A percentile compares a stretch with the other conserved stretches of the same genome.
These are phyloP conservation scores for Pseudocercospora crystallina DNA, from an alignment of 2,329 filamentous ascomycete genomes.

Conservation along the genomic window DNA sequence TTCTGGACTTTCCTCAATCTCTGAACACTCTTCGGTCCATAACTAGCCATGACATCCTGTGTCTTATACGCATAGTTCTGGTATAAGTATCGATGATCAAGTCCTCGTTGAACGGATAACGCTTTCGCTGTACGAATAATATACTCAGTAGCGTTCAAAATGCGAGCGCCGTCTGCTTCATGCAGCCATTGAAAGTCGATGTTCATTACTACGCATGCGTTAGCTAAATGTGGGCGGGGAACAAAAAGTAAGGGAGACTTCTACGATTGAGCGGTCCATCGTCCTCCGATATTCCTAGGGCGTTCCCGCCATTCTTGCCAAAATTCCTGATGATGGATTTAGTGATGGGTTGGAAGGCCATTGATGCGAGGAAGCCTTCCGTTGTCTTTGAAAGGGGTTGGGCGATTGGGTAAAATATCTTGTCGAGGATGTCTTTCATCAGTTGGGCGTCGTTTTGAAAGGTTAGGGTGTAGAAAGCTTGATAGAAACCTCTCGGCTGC, in stretches of 20 bases:
- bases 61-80: conserved; percentile 12
- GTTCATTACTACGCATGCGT: conserved; percentile 11
- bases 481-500: conserved; percentile 7
- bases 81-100: conserved; percentile 9
- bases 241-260: not conserved
- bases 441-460: conserved; percentile 6
- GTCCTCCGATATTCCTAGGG: conserved; percentile 9
- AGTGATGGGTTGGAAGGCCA: conserved; percentile 16
- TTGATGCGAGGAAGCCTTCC: conserved; percentile 2
- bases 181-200: conserved; percentile 20
- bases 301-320: conserved; percentile 17
- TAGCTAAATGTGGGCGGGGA: not conserved
- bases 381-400: conserved; percentile 8
- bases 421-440: conserved; percentile 9
- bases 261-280: conserved; percentile 15
- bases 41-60: conserved; percentile 10
- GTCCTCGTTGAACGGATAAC: not conserved
- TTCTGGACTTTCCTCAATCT: conserved; percentile 3
- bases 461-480: conserved; percentile 11
- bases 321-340: conserved; percentile 18
- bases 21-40: conserved; percentile 3
- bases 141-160: conserved; percentile 15
- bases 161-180: conserved; percentile 19
- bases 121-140: conserved; percentile 3
- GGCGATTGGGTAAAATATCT: conserved; percentile 6